Conservation (phyloP, 306 rosid genomes). For the Quillaja saponaria region DNA sequence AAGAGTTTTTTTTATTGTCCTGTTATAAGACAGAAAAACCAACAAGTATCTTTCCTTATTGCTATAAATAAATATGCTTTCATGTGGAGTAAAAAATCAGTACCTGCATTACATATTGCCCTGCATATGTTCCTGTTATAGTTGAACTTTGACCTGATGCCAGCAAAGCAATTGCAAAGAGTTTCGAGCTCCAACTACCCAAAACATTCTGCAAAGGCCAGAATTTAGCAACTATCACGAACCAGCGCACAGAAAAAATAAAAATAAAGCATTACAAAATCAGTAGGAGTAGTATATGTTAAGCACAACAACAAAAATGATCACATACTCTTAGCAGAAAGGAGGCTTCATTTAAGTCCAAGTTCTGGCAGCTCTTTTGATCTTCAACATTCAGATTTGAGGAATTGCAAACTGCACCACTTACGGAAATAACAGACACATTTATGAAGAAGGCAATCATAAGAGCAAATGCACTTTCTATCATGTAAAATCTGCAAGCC, state of each 20-base stretch:
- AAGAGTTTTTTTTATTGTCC: not conserved
- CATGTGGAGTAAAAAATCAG: constrained; percentile 11
- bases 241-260: not conserved
- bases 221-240: constrained; percentile 15
- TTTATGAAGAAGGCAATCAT: constrained; percentile 84
- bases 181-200: constrained; percentile 96
- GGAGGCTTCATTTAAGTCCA: constrained; percentile 92
- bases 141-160: constrained; percentile 99
- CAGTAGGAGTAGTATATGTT: not conserved
- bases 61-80: not conserved
- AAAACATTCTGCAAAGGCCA: constrained; percentile 68
- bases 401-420: constrained; percentile 87
- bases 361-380: constrained; percentile 67
- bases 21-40: not conserved
- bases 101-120: constrained; percentile 99
- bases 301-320: constrained; percentile 1
- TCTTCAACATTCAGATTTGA: constrained; percentile 63
- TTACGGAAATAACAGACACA: constrained; percentile 82
- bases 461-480: constrained; percentile 95
- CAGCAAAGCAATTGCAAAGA: constrained; percentile 87
- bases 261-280: not conserved
- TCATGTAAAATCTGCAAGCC: constrained; percentile 88
- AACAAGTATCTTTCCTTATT: not conserved
- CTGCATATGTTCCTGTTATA: constrained; percentile 97
- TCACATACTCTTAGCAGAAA: constrained; percentile 76